Evolutionary conservation across 495 filamentous ascomycete genomes (phyloP), one percentile per base, ranked within the genome.

Genomic region (Hyaloscypha bicolor): DNA sequence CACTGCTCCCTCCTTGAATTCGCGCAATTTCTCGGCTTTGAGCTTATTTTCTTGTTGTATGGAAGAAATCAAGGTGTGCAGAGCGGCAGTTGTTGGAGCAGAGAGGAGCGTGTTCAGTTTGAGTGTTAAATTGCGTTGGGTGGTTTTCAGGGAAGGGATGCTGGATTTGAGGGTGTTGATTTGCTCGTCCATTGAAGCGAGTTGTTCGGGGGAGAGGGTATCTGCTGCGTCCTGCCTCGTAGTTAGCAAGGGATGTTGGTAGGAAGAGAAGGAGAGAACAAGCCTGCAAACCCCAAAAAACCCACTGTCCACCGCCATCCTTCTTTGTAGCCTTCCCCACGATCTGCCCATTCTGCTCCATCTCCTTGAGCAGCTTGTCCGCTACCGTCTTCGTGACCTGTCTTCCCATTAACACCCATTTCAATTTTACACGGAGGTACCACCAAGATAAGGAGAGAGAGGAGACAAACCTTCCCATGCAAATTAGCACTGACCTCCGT

Each of bases 401-500:
- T n/a, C 39, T 42, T 39, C 25, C 11, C 16, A 4, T 19, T 48
- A 48, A 16, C 42, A 48, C 9, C 42, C 42, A 37, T 8, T 8
- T 48, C 42, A 1, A 12, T 37, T 21, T 21, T 14, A 1, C 11
- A 55, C 19, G 22, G 37, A 55, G 55, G 48, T 29, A 31, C 52
- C 1, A 53, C 1, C 9, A 53, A 16, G 16, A 53, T 6, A n/a
- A 53, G 22, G 11, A 63, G 6, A 11, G 42, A 52, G 51, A n/a
- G 21, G 32, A 62, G 14, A 69, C 67, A 30, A 30, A 73, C 71
- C 72, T 85, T 86, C 69, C 89, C 88, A 73, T 90, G 86, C 31
- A 91, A 78, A 74, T 91, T 91, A 25, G 83, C 79, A 37, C 84
- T 88, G 57, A 91, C 78, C 42, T 92, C 89, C 29, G 81, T 87